phyloP scores from a whole-genome alignment of 768 basidiomycete genomes.

The Tricholoma hemisulphureum region DNA sequence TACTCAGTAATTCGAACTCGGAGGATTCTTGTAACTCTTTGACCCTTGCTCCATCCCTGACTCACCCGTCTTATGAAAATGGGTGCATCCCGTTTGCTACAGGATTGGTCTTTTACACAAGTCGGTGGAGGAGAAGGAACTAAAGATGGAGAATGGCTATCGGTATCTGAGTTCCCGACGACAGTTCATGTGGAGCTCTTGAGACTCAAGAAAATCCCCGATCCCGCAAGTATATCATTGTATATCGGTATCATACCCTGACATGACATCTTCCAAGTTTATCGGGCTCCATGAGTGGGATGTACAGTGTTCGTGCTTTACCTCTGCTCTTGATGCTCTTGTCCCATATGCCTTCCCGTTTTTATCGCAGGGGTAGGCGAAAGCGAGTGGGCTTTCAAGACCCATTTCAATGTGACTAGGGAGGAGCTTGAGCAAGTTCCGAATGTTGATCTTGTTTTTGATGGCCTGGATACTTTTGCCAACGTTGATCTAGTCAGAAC shows the following conservation, averaged over 20 bases:
- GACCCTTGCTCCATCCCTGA: neutral
- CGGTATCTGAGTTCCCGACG: slow-evolving; percentile 70
- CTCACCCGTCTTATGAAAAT: slow-evolving; percentile 5
- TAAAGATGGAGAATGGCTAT: slow-evolving; percentile 65
- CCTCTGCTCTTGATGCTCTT: neutral
- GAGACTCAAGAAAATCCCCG: slow-evolving; percentile 69
- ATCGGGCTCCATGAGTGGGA: slow-evolving; percentile 84
- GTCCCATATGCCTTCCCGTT: neutral
- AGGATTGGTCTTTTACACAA: slow-evolving; percentile 68
- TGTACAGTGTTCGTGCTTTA: slow-evolving; percentile 68
- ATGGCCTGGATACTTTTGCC: slow-evolving; percentile 90
- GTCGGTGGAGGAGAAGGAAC: slow-evolving; percentile 59
- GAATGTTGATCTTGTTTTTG: slow-evolving; percentile 77
- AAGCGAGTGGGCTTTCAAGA: slow-evolving; percentile 80
- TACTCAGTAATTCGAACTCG: no score
- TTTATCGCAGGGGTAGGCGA: slow-evolving; percentile 78
- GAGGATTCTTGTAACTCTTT: no score
- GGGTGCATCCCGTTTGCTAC: slow-evolving; percentile 23
- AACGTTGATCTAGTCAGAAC: slow-evolving; percentile 61
- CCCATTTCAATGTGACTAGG: slow-evolving; percentile 52
- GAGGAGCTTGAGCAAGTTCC: slow-evolving; percentile 42
- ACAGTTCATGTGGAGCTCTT: slow-evolving; percentile 85
- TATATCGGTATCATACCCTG: neutral
- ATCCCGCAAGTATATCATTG: slow-evolving; percentile 57
- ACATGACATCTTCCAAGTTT: slow-evolving; percentile 43